These are phyloP conservation scores for Suillus weaverae DNA, from an alignment of 768 basidiomycete genomes.

Conservation along the genomic window DNA sequence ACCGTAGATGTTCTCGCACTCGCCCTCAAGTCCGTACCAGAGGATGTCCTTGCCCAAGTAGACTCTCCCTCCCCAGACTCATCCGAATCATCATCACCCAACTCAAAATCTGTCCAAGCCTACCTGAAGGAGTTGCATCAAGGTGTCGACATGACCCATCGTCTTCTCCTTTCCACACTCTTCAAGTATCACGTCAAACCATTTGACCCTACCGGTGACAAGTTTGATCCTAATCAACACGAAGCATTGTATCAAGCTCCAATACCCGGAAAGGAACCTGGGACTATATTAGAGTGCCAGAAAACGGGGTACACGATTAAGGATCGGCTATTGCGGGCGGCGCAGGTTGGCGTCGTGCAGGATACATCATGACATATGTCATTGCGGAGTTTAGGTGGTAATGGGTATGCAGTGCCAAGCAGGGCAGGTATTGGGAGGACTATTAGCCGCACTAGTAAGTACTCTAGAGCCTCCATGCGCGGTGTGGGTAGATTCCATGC, in stretches of 20 bases:
- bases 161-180: constrained; percentile 83
- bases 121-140: constrained; percentile 72
- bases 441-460: constrained; percentile 15
- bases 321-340: constrained; percentile 88
- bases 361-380: constrained; percentile 42
- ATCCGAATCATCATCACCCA: constrained; percentile 32
- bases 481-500: constrained; percentile 19
- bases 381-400: neutral
- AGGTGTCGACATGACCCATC: constrained; percentile 92
- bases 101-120: constrained; percentile 52
- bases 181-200: constrained; percentile 90
- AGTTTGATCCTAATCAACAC: constrained; percentile 92
- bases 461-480: constrained; percentile 31
- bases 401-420: constrained; percentile 3
- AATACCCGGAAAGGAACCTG: constrained; percentile 84
- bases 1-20: constrained; percentile 88
- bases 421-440: constrained; percentile 11
- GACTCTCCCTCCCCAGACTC: constrained; percentile 27
- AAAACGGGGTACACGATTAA: constrained; percentile 94
- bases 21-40: constrained; percentile 79
- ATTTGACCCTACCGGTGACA: constrained; percentile 89
- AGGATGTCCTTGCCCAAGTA: constrained; percentile 39
- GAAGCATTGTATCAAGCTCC: constrained; percentile 96
- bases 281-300: constrained; percentile 87
- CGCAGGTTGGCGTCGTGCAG: constrained; percentile 95